A percentile compares a stretch with the other conserved stretches of the same genome.
These are phyloP conservation scores for Termitomyces sp. DNA, from an alignment of 768 basidiomycete genomes.

Conservation along the genomic window DNA sequence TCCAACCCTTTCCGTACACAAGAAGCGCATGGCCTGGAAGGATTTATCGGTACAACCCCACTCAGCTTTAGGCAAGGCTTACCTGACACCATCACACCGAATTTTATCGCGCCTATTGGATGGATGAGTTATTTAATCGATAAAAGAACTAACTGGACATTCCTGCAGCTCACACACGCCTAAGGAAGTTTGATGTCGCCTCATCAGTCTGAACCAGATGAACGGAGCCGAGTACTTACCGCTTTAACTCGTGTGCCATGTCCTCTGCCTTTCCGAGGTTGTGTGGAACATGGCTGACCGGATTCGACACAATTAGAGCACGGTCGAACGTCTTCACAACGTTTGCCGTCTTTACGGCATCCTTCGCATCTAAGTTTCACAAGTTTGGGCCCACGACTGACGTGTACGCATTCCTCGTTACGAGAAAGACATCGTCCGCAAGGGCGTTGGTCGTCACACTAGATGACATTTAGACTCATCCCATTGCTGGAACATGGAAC, in stretches of 20 bases:
- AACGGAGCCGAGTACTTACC: slow-evolving; percentile 29
- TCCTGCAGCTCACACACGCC: slow-evolving; percentile 63
- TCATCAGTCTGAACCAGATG: slow-evolving; percentile 5
- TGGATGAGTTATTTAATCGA: slow-evolving; percentile 6
- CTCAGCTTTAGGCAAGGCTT: slow-evolving; percentile 5
- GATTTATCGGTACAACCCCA: neutral
- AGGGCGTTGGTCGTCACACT: slow-evolving; percentile 64
- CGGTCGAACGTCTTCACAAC: slow-evolving; percentile 56
- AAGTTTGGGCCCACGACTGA: slow-evolving; percentile 50
- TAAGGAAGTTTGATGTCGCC: slow-evolving; percentile 20
- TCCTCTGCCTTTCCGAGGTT: slow-evolving; percentile 49
- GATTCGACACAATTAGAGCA: slow-evolving; percentile 47
- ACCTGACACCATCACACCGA: slow-evolving; percentile 57
- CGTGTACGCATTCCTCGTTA: slow-evolving; percentile 50
- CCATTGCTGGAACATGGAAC: neutral
- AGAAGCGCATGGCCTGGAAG: slow-evolving; percentile 41
- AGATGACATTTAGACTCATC: slow-evolving; percentile 3
- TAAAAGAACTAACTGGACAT: slow-evolving; percentile 14
- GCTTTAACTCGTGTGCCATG: slow-evolving; percentile 59
- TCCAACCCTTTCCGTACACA: slow-evolving; percentile 48
- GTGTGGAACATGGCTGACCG: slow-evolving; percentile 42
- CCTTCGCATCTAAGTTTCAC: slow-evolving; percentile 57
- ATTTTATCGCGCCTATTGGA: slow-evolving; percentile 52
- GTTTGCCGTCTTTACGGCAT: slow-evolving; percentile 50
- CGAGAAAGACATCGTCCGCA: slow-evolving; percentile 55